phyloP scores from a whole-genome alignment of 495 filamentous ascomycete genomes.

The Aspergillus ellipticus region DNA sequence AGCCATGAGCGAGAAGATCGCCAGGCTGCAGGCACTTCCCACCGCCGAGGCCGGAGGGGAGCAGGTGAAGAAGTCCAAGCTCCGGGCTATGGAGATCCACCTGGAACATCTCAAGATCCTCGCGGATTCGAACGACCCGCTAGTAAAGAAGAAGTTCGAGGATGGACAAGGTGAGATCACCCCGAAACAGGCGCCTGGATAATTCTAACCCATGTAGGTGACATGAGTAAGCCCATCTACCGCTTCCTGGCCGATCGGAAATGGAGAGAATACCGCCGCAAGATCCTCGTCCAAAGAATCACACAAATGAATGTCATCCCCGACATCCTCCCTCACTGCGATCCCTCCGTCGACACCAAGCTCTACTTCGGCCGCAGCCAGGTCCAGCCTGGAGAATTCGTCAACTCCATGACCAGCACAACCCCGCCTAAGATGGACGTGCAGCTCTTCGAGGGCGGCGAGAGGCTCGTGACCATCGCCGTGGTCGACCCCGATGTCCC shows the following conservation, averaged over 20 bases:
- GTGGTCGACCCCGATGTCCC: slow-evolving; percentile 92
- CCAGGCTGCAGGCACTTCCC: slow-evolving; percentile 55
- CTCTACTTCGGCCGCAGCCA: slow-evolving; percentile 68
- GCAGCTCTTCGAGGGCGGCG: slow-evolving; percentile 76
- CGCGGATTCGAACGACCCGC: slow-evolving; percentile 92
- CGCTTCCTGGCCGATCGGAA: slow-evolving; percentile 80
- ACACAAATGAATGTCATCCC: slow-evolving; percentile 84
- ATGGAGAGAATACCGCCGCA: slow-evolving; percentile 77
- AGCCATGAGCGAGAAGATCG: slow-evolving; percentile 56
- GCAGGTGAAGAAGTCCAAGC: slow-evolving; percentile 55
- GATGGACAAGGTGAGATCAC: slow-evolving; percentile 70
- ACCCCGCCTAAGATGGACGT: slow-evolving; percentile 69
- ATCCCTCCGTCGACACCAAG: slow-evolving; percentile 73
- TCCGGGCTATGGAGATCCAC: slow-evolving; percentile 67
- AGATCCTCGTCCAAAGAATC: slow-evolving; percentile 80
- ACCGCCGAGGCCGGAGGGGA: slow-evolving; percentile 58
- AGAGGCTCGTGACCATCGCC: slow-evolving; percentile 76
- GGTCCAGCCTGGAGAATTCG: slow-evolving; percentile 70
- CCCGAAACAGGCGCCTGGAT: neutral
- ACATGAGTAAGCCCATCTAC: slow-evolving; percentile 97
- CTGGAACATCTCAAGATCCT: slow-evolving; percentile 81
- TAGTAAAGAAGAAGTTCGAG: slow-evolving; percentile 92
- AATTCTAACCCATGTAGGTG: slow-evolving; percentile 49
- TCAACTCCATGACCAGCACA: slow-evolving; percentile 67
- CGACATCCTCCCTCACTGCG: slow-evolving; percentile 84